Conservation (phyloP, 306 rosid species). For the Inga oerstediana region DNA sequence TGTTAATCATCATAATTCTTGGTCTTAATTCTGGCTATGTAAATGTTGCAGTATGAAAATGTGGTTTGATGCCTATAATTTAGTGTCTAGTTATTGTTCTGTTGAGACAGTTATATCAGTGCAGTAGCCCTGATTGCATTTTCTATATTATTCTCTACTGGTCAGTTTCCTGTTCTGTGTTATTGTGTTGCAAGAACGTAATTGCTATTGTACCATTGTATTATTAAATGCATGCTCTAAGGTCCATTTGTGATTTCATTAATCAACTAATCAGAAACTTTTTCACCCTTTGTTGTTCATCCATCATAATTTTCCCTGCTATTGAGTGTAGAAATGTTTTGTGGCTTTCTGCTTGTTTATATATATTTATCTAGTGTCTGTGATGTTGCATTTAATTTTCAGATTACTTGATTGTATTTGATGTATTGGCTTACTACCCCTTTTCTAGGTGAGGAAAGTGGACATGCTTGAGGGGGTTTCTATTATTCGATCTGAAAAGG, state of each 20-base stretch:
- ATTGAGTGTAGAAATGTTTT: neutral
- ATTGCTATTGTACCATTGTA: neutral
- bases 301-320: neutral
- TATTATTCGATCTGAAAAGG: slow-evolving; percentile 73
- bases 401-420: neutral
- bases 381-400: neutral
- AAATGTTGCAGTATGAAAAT: no score
- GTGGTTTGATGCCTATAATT: no score
- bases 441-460: slow-evolving; percentile 79
- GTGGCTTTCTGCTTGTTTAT: neutral
- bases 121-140: no score
- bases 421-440: neutral
- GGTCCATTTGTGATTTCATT: neutral
- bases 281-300: neutral
- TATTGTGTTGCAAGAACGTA: neutral
- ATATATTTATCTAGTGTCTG: no score
- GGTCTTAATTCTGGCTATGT: no score
- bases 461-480: slow-evolving; percentile 79
- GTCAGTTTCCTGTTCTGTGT: neutral
- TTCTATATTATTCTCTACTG: neutral
- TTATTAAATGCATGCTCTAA: neutral
- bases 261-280: neutral
- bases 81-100: no score
- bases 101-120: neutral
- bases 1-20: no score